These are phyloP conservation scores for Pascua sp. DNA, from an alignment of 1,284 basidiomycete species.

Conservation along the genomic window DNA sequence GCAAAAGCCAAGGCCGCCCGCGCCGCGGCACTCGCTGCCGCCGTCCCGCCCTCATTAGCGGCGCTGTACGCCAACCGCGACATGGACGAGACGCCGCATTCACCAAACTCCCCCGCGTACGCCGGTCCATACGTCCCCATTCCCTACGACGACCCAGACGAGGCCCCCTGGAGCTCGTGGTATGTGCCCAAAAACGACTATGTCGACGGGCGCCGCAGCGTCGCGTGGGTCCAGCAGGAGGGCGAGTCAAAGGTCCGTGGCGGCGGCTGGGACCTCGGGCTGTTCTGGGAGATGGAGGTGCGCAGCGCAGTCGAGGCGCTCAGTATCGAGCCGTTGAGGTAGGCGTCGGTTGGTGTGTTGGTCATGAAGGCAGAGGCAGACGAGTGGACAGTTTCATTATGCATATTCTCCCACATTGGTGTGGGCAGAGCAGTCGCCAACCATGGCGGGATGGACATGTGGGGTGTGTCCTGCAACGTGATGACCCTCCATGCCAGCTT, in stretches of 20 bases:
- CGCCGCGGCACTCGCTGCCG: slow-evolving; percentile 26
- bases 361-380: background rate
- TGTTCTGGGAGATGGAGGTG: slow-evolving; percentile 83
- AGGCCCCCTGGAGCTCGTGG: slow-evolving; percentile 25
- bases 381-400: background rate
- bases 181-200: slow-evolving; percentile 31
- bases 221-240: slow-evolving; percentile 52
- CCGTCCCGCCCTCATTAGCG: slow-evolving; percentile 24
- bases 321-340: slow-evolving; percentile 38
- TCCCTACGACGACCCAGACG: slow-evolving; percentile 38
- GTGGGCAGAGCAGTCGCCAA: background rate
- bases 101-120: slow-evolving; percentile 40
- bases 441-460: background rate
- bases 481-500: no score
- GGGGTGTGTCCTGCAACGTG: background rate
- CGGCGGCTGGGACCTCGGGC: slow-evolving; percentile 74
- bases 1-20: slow-evolving; percentile 31
- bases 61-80: slow-evolving; percentile 11
- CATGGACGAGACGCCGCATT: slow-evolving; percentile 11
- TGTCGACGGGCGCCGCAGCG: slow-evolving; percentile 53
- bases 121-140: slow-evolving; percentile 45
- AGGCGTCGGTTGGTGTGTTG: background rate
- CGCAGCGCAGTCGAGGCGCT: slow-evolving; percentile 71
- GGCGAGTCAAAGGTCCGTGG: slow-evolving; percentile 56
- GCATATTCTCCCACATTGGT: no score